Evolutionary conservation across 2,329 filamentous ascomycete genomes (phyloP).

Genomic region (Aspergillus clavatus): DNA sequence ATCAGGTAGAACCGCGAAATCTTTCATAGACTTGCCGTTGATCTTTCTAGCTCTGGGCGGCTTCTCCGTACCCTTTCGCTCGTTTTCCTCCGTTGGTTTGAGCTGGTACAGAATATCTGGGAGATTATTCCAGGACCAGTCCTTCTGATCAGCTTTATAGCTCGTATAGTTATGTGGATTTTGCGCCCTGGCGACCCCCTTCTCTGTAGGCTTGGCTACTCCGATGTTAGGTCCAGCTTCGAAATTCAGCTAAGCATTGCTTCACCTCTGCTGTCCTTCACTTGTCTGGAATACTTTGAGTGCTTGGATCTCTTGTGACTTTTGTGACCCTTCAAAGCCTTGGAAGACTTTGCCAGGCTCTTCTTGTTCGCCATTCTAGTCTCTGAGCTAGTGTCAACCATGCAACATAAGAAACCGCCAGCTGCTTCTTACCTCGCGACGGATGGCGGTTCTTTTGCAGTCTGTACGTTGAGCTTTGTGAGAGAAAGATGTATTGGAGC

Average conservation of each 20-base stretch:
- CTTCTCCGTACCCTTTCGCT: background rate
- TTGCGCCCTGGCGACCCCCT: slow-evolving; percentile 9
- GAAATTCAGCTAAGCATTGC: background rate
- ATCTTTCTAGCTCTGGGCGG: slow-evolving; percentile 9
- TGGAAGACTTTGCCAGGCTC: background rate
- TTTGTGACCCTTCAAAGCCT: too few relatives aligned
- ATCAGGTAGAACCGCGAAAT: slow-evolving; percentile 25
- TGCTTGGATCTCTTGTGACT: background rate
- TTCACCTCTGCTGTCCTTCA: background rate
- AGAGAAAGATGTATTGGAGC: background rate
- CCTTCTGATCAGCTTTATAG: slow-evolving; percentile 11
- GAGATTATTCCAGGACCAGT: slow-evolving; percentile 20
- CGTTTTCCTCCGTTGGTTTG: slow-evolving; percentile 3
- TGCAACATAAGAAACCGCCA: too few relatives aligned
- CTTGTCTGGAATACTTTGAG: background rate
- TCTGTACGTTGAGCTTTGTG: too few relatives aligned
- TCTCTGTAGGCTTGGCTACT: slow-evolving; percentile 6
- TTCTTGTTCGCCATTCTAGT: background rate
- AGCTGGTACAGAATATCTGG: slow-evolving; percentile 23
- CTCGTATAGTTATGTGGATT: slow-evolving; percentile 12
- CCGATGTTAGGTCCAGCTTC: background rate
- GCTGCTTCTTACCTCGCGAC: too few relatives aligned
- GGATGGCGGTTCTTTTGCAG: too few relatives aligned
- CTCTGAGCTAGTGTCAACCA: background rate
- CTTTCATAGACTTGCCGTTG: slow-evolving; percentile 12